phyloP scores from a whole-genome alignment of 2,329 filamentous ascomycete genomes.

The Alternaria atra region DNA sequence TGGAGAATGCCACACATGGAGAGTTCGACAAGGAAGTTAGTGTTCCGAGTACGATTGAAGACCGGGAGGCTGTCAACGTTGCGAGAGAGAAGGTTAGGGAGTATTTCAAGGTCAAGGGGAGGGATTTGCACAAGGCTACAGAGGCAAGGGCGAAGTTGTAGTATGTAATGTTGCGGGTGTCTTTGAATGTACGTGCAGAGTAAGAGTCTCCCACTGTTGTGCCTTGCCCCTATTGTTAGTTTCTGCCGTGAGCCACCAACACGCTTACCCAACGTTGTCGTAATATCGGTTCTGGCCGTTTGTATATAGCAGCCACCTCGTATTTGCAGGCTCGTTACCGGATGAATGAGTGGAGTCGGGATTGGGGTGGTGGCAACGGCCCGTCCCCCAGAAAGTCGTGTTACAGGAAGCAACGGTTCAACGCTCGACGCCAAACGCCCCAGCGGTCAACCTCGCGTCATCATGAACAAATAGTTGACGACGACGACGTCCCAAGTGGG shows the following conservation, averaged over 20 bases:
- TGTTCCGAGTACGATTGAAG: slow-evolving; percentile 87
- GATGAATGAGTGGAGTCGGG: slow-evolving; percentile 35
- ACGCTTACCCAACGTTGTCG: not conserved
- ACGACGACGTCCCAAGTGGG: not conserved
- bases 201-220: too few relatives aligned
- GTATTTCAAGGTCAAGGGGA: slow-evolving; percentile 71
- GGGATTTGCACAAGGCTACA: slow-evolving; percentile 49
- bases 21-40: slow-evolving; percentile 76
- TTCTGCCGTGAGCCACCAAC: too few relatives aligned
- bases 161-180: slow-evolving; percentile 28
- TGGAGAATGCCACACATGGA: slow-evolving; percentile 81
- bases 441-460: slow-evolving; percentile 1
- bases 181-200: too few relatives aligned
- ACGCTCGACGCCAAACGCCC: slow-evolving; percentile 1
- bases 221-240: too few relatives aligned
- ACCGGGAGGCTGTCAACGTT: slow-evolving; percentile 75
- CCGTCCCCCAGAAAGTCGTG: slow-evolving; percentile 32
- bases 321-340: slow-evolving; percentile 21
- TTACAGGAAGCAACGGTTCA: slow-evolving; percentile 7
- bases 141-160: slow-evolving; percentile 58
- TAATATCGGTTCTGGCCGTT: not conserved
- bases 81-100: slow-evolving; percentile 75
- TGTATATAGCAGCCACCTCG: slow-evolving; percentile 6
- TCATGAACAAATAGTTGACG: not conserved
- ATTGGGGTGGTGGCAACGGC: slow-evolving; percentile 30